phyloP scores from a whole-genome alignment of 2,329 filamentous ascomycete species.

The Orbilia blumenaviensis region DNA sequence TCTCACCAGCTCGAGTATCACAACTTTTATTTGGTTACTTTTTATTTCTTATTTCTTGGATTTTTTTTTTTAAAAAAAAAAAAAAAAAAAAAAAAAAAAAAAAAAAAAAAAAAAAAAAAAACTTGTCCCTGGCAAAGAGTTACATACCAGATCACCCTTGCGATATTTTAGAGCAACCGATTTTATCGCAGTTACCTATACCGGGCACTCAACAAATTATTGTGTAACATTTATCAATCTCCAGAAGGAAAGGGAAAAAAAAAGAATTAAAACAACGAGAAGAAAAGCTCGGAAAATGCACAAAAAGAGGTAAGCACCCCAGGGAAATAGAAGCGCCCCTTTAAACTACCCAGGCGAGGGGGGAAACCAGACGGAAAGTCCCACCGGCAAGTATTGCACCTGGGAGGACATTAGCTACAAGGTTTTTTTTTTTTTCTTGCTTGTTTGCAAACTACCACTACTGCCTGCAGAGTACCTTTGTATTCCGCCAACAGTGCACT shows the following conservation, averaged over 20 bases:
- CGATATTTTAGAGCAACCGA: constrained; percentile 9
- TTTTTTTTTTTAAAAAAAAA: too few relatives aligned
- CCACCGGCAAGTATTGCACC: background rate
- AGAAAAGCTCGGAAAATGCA: background rate
- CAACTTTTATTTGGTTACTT: constrained; percentile 3
- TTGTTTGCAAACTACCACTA: constrained; percentile 14
- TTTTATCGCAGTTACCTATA: constrained; percentile 10
- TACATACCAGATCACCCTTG: background rate
- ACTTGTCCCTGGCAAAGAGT: background rate
- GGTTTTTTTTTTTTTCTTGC: constrained; percentile 30
- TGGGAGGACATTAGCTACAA: constrained; percentile 40
- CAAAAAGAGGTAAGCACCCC: background rate
- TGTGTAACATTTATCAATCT: constrained; percentile 41
- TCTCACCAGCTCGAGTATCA: constrained; percentile 13
- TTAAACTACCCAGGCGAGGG: constrained; percentile 2
- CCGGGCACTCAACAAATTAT: constrained; percentile 18
- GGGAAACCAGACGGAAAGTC: background rate
- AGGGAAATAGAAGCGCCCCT: background rate
- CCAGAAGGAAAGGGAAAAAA: background rate
- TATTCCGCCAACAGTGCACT: constrained; percentile 45
- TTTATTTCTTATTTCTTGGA: too few relatives aligned
- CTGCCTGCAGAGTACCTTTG: background rate
- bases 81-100: too few relatives aligned
- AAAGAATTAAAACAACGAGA: background rate
- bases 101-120: too few relatives aligned